These are phyloP conservation scores for Aspergillus egyptiacus DNA, from an alignment of 495 filamentous ascomycete species.

Conservation along the genomic window DNA sequence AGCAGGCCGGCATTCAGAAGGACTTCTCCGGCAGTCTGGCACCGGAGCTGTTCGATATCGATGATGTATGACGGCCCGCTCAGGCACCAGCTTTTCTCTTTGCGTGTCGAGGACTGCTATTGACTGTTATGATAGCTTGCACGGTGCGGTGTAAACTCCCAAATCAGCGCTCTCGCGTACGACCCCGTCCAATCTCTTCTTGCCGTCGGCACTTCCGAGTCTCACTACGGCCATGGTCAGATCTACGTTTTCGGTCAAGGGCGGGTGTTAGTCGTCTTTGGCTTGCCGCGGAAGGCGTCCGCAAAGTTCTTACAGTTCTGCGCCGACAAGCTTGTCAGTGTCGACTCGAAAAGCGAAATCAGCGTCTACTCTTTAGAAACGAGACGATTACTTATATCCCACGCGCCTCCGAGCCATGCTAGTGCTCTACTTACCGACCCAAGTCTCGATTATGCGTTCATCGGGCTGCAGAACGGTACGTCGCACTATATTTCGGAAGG, in stretches of 20 bases:
- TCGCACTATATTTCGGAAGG: background rate
- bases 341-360: slow-evolving; percentile 80
- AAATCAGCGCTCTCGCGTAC: slow-evolving; percentile 76
- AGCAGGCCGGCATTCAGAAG: slow-evolving; percentile 86
- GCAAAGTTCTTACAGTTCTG: slow-evolving; percentile 69
- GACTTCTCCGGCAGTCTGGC: slow-evolving; percentile 79
- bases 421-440: slow-evolving; percentile 72
- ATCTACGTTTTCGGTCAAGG: slow-evolving; percentile 88
- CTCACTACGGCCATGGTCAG: slow-evolving; percentile 67
- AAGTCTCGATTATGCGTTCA: slow-evolving; percentile 82
- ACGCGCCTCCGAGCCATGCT: slow-evolving; percentile 67
- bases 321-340: slow-evolving; percentile 70
- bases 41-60: slow-evolving; percentile 69
- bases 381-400: slow-evolving; percentile 50
- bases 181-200: slow-evolving; percentile 90
- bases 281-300: slow-evolving; percentile 58
- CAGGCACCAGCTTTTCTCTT: slow-evolving; percentile 24
- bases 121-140: slow-evolving; percentile 49
- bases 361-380: slow-evolving; percentile 69
- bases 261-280: slow-evolving; percentile 65
- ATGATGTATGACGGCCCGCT: slow-evolving; percentile 54
- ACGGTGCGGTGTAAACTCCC: slow-evolving; percentile 83
- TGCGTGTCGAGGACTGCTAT: background rate
- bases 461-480: slow-evolving; percentile 65
- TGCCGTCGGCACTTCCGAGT: slow-evolving; percentile 84